Base-by-base conservation (phyloP, 1,284 basidiomycete genomes). In the Marasmius oreades region DNA sequence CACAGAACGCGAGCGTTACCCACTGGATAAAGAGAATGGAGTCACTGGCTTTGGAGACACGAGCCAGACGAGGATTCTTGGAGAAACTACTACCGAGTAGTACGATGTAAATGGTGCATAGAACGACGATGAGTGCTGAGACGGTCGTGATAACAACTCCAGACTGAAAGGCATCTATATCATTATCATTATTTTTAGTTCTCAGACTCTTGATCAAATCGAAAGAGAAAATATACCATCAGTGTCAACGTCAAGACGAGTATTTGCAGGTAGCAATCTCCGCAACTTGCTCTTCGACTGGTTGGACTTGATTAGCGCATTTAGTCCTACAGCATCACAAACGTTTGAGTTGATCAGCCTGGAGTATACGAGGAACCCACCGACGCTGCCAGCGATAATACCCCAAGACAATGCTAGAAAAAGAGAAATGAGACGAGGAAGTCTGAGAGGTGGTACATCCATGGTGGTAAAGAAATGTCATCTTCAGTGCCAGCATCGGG, bases 101-200 rank as follows among this genome's bases (percentile, higher is more conserved):
- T 53, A 76, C 50, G 54, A 76, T 59, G 59, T 70, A 66, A 51
- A 72, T 62, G 57, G 73, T 61, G 24, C 75, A 73, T 53, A 76
- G 64, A 53, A 80, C 62, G 31, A 76, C 70, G 51, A 80, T 66
- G 52, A 78, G 64, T 5, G 73, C 69, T 55, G 70, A 76, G 36
- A 73, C 72, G 51, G 73, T 73, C 26, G 79, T 78, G 31, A 79
- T 65, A 51, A 81, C 74, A 33, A 72, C 69, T 14, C 80, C 83
- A 23, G 74, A 65, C 52, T 67, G 57, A 65, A 75, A 76, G 34
- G 81, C 71, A 60, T 84, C 79, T 81, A 48, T 18, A 31, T n/a
- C n/a, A n/a, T n/a, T 26, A 18, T 11, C 28, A 31, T n/a, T 37
- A 23, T 26, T 39, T n/a, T 12, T 12, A 52, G 14, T 42, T n/a